These are phyloP conservation scores for Phyllosticta capitalensis DNA, from an alignment of 2,329 filamentous ascomycete species.

Conservation along the genomic window DNA sequence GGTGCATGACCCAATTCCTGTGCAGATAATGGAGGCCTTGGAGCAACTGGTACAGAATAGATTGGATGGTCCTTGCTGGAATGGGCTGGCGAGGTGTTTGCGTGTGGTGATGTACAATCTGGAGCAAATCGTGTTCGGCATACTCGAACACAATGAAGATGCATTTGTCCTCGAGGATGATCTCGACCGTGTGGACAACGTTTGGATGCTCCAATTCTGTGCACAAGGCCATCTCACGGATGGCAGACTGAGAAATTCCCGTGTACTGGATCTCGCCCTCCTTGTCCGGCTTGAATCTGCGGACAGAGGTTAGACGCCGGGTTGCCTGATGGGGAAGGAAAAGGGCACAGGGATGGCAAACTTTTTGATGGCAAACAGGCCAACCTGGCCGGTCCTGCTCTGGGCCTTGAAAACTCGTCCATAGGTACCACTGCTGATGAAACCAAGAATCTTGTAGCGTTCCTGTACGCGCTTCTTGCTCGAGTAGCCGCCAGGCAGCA, in stretches of 20 bases:
- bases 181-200: slow-evolving; percentile 84
- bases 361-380: slow-evolving; percentile 98
- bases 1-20: slow-evolving; percentile 92
- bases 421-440: slow-evolving; percentile 97
- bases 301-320: neutral
- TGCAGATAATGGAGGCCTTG: slow-evolving; percentile 94
- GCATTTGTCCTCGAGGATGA: slow-evolving; percentile 95
- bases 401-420: slow-evolving; percentile 95
- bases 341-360: slow-evolving; percentile 32
- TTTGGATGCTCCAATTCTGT: slow-evolving; percentile 84
- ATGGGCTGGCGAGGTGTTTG: slow-evolving; percentile 82
- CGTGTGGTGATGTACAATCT: slow-evolving; percentile 97
- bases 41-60: slow-evolving; percentile 89
- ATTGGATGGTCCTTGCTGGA: slow-evolving; percentile 78
- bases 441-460: slow-evolving; percentile 91
- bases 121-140: slow-evolving; percentile 90
- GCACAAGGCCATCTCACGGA: slow-evolving; percentile 95
- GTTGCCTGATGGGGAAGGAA: neutral
- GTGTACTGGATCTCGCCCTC: slow-evolving; percentile 97
- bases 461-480: slow-evolving; percentile 82
- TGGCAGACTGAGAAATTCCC: slow-evolving; percentile 92
- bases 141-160: slow-evolving; percentile 99
- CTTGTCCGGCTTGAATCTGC: slow-evolving; percentile 87
- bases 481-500: slow-evolving; percentile 43
- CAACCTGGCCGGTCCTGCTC: slow-evolving; percentile 59